Percentiles rank a stretch among this genome's conserved stretches.
Evolutionary conservation across 148 eudicot genomes (phyloP).

Genomic region (Salicornia ramosissima): DNA sequence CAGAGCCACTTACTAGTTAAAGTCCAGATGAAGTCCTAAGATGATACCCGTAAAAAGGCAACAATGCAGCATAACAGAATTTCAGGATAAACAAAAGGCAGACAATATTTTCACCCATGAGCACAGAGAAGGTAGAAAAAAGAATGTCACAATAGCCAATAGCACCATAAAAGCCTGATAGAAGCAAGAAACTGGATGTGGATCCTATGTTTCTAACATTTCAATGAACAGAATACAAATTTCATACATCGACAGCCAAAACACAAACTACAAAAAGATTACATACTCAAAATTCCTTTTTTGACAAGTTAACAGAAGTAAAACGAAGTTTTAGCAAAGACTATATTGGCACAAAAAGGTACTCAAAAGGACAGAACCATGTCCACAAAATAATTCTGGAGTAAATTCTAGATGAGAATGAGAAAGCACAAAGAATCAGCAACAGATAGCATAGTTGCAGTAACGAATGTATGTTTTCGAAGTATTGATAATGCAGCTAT

Average conservation of each 20-base stretch:
- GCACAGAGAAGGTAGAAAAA: background rate
- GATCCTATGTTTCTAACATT: background rate
- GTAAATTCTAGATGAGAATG: background rate
- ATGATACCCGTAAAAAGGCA: too few species aligned
- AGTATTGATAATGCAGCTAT: background rate
- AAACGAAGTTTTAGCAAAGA: background rate
- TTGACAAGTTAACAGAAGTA: background rate
- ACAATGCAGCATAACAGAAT: too few species aligned
- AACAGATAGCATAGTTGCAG: background rate
- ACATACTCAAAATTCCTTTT: background rate
- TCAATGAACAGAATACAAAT: background rate
- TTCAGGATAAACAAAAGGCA: too few species aligned
- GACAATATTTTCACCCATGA: too few species aligned
- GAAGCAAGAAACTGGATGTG: background rate
- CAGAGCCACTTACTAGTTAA: background rate
- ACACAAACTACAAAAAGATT: background rate
- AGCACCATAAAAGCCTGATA: background rate
- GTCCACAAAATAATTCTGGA: background rate
- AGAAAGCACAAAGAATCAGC: background rate
- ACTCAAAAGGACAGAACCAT: background rate
- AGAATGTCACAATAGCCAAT: background rate
- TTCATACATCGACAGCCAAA: background rate
- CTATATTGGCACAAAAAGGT: background rate
- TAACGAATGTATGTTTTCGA: background rate
- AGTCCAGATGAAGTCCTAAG: too few species aligned